Percentiles rank a stretch among this genome's conserved stretches.
These are phyloP conservation scores for Sporothrix globosa DNA, from an alignment of 2,329 filamentous ascomycete genomes.

Conservation along the genomic window DNA sequence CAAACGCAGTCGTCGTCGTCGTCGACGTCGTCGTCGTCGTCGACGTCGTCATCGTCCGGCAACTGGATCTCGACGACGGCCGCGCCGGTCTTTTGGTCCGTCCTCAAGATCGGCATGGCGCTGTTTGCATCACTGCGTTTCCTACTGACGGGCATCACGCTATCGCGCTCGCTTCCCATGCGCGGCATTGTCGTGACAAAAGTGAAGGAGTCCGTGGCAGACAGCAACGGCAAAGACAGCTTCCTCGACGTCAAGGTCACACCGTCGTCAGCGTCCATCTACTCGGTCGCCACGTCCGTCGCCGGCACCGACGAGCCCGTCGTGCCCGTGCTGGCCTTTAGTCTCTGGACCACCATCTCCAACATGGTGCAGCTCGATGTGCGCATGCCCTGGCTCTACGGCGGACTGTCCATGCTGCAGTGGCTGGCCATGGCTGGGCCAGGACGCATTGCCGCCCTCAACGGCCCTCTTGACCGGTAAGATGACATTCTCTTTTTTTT, in stretches of 20 bases:
- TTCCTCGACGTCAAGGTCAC: conserved; percentile 23
- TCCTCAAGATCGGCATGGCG: conserved; percentile 59
- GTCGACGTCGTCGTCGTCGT: too few species aligned
- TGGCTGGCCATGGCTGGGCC: conserved; percentile 73
- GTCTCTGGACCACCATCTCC: conserved; percentile 72
- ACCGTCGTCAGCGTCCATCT: conserved; percentile 24
- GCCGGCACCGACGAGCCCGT: conserved; percentile 40
- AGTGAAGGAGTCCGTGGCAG: conserved; percentile 36
- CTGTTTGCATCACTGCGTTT: conserved; percentile 67
- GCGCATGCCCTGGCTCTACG: conserved; percentile 90
- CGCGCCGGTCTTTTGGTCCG: conserved; percentile 57
- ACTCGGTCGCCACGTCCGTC: conserved; percentile 19
- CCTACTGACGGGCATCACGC: conserved; percentile 65
- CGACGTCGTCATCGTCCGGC: background rate
- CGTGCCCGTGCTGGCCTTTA: conserved; percentile 72
- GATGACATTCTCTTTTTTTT: conserved; percentile 43
- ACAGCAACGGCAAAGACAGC: conserved; percentile 32
- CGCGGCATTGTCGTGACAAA: conserved; percentile 43
- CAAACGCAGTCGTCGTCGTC: background rate
- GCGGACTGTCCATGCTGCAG: conserved; percentile 74
- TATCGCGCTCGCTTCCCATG: conserved; percentile 68
- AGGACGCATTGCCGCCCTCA: conserved; percentile 71
- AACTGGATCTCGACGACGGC: conserved; percentile 36
- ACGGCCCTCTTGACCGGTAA: conserved; percentile 90
- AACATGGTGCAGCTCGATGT: conserved; percentile 72